Evolutionary conservation across 2,329 filamentous ascomycete genomes (phyloP).

Genomic region (Claviceps quebecensis): DNA sequence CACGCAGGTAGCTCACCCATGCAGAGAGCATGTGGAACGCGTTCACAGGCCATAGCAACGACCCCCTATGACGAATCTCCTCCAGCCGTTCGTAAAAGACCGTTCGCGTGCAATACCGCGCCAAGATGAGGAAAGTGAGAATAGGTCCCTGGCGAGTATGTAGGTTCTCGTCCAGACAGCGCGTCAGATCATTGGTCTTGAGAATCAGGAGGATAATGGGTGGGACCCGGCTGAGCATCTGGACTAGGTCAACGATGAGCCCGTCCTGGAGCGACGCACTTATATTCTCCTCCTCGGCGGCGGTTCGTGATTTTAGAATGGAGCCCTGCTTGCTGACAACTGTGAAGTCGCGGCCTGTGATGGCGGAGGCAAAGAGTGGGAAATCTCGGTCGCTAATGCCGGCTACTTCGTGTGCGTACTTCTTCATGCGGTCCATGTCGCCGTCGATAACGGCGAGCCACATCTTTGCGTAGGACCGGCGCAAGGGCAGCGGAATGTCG

Average conservation of each 20-base stretch:
- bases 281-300: conserved; percentile 75
- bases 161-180: conserved; percentile 82
- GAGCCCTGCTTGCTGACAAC: conserved; percentile 51
- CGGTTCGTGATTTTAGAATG: conserved; percentile 45
- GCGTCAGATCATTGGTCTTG: conserved; percentile 94
- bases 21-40: conserved; percentile 38
- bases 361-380: conserved; percentile 87
- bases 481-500: conserved; percentile 66
- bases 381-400: conserved; percentile 83
- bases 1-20: conserved; percentile 43
- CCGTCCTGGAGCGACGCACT: conserved; percentile 73
- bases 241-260: conserved; percentile 74
- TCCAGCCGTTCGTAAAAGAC: conserved; percentile 53
- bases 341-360: conserved; percentile 82
- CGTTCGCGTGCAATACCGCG: conserved; percentile 52
- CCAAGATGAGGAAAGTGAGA: conserved; percentile 53
- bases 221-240: conserved; percentile 77
- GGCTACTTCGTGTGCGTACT: conserved; percentile 78
- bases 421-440: conserved; percentile 73
- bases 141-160: conserved; percentile 57
- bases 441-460: conserved; percentile 93
- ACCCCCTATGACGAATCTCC: conserved; percentile 35
- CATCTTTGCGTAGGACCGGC: conserved; percentile 85
- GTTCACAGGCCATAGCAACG: conserved; percentile 45
- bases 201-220: conserved; percentile 87